Percentiles rank a stretch among this genome's conserved stretches.
These are phyloP conservation scores for Paxillus involutus DNA, from an alignment of 768 basidiomycete genomes.

Conservation along the genomic window DNA sequence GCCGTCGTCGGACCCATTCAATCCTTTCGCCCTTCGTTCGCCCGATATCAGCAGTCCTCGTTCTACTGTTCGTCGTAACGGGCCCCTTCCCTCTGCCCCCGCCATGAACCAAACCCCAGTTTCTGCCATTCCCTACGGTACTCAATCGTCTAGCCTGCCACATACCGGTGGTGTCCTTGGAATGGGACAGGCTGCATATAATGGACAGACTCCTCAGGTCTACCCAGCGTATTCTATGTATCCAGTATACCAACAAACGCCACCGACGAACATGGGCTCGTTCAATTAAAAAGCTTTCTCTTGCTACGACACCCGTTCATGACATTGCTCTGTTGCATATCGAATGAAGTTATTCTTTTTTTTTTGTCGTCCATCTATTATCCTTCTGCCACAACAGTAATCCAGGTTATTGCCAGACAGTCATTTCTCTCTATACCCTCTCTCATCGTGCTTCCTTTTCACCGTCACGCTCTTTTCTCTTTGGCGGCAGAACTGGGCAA, in stretches of 20 bases:
- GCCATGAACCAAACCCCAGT: conserved; percentile 27
- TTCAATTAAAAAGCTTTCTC: conserved; percentile 53
- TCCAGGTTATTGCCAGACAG: conserved; percentile 26
- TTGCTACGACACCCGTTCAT: conserved; percentile 36
- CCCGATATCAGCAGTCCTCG: conserved; percentile 54
- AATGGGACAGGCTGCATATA: conserved; percentile 68
- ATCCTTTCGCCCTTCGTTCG: conserved; percentile 53
- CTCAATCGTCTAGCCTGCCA: conserved; percentile 59
- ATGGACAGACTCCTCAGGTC: conserved; percentile 59
- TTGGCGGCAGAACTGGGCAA: conserved; percentile 22
- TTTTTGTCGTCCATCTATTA: conserved; percentile 31
- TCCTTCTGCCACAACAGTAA: conserved; percentile 19
- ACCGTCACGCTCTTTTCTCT: conserved; percentile 23
- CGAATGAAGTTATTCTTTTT: conserved; percentile 32
- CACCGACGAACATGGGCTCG: conserved; percentile 70
- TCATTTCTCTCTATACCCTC: conserved; percentile 31
- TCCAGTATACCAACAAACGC: conserved; percentile 77
- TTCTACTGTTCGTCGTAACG: conserved; percentile 46
- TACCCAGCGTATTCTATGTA: conserved; percentile 81
- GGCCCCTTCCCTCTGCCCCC: conserved; percentile 31
- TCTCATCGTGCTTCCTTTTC: conserved; percentile 12
- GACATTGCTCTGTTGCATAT: conserved; percentile 38
- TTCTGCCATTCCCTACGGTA: conserved; percentile 48
- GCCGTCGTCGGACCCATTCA: conserved; percentile 55
- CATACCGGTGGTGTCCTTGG: conserved; percentile 59